A percentile compares a stretch with the other conserved stretches of the same genome.
These are phyloP conservation scores for Excoecaria cochinchinensis DNA, from an alignment of 345 rosid genomes.

Conservation along the genomic window DNA sequence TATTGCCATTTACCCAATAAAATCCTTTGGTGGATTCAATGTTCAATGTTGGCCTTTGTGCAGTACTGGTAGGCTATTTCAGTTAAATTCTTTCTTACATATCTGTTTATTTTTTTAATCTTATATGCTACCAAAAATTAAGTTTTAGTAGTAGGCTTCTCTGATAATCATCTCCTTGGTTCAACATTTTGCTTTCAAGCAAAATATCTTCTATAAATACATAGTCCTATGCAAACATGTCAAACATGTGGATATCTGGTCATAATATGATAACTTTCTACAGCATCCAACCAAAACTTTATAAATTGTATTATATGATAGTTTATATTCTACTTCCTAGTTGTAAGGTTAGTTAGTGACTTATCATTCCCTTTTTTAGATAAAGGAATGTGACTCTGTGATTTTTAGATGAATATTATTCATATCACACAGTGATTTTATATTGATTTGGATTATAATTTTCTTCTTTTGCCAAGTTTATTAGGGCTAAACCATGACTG, in stretches of 20 bases:
- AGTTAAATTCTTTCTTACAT: background rate
- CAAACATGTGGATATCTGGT: background rate
- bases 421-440: background rate
- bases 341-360: background rate
- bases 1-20: conserved; percentile 74
- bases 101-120: background rate
- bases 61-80: conserved; percentile 58
- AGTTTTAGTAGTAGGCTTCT: background rate
- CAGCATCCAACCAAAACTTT: background rate
- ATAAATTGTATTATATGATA: background rate
- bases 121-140: background rate
- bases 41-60: conserved; percentile 79
- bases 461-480: conserved; percentile 5
- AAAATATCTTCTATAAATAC: background rate
- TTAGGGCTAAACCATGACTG: conserved; percentile 82
- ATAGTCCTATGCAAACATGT: background rate
- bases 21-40: conserved; percentile 88
- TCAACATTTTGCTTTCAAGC: background rate
- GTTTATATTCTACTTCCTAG: background rate
- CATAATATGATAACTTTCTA: background rate
- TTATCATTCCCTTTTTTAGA: background rate
- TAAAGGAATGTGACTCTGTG: background rate
- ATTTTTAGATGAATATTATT: background rate
- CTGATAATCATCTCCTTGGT: background rate
- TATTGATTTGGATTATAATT: conserved; percentile 1